Base-by-base conservation (phyloP, 2,329 filamentous ascomycete species). In the Fusarium ambrosium region DNA sequence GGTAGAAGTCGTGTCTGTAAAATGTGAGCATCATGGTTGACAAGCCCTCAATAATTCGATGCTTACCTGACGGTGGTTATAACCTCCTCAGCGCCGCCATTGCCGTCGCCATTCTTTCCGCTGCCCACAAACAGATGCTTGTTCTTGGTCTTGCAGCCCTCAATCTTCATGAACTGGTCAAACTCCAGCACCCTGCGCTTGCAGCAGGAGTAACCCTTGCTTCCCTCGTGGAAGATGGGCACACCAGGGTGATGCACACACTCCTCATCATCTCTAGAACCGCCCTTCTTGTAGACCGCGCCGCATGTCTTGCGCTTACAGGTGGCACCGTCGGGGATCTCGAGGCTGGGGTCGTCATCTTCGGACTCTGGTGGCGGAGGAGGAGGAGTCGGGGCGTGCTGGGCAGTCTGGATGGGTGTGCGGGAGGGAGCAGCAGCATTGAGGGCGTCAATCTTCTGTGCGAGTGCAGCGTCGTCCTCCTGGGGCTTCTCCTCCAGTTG, bases 131-230 rank as follows among this genome's bases (percentile, higher is more conserved):
- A 99, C 75, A 98, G 84, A 86, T 99, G 97, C 70, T 89, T 88
- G 51, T 88, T 86, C 84, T 95, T 97, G 51, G 93, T 95, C 82
- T 91, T 92, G 85, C 97, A 99, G 1, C 97, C 97, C 78, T 94
- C 92, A 69, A 99, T 96, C 84, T 94, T 97, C 92, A 99, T 92
- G 85, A 99, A 99, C 84, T 98, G 93, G 82, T 99, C 95, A 83
- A 99, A 99, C 81, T 99, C 97, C 69, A 99, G 86, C 68, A 99
- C 97, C 41, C 95, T 90, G 79, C 95, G 89, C 89, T 98, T 98
- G 86, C 97, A 99, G 87, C 97, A 99, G 69, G 92, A 95, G 89
- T 97, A 99, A 1, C 97, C 97, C 87, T 99, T 99, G 85, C 94
- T 97, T 39, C 97, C 97, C 86, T 99, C 97, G 83, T 99, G 97